phyloP scores from a whole-genome alignment of 2,329 filamentous ascomycete species.

The Coleophoma crateriformis region DNA sequence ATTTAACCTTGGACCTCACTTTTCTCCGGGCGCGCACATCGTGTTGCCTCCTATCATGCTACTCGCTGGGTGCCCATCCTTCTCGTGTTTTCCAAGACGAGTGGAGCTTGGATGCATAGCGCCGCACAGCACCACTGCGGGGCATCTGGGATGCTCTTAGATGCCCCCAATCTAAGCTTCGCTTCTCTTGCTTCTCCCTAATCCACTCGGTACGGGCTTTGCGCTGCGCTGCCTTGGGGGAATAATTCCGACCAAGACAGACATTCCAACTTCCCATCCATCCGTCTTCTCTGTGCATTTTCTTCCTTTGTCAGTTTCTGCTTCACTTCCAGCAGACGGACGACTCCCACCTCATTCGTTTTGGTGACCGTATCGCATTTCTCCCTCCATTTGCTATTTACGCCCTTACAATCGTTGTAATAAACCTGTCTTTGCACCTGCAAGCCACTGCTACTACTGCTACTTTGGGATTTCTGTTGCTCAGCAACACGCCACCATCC shows the following conservation, averaged over 20 bases:
- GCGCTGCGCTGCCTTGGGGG: too few relatives aligned
- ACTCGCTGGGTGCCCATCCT: background rate
- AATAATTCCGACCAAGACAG: too few relatives aligned
- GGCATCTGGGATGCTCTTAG: too few relatives aligned
- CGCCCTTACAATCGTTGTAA: conserved; percentile 5
- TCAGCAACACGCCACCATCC: conserved; percentile 7
- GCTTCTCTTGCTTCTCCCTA: too few relatives aligned
- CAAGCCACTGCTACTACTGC: conserved; percentile 1
- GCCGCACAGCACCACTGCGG: too few relatives aligned
- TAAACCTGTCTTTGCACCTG: conserved; percentile 5
- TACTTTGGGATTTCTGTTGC: conserved; percentile 16
- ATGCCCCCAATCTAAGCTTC: too few relatives aligned
- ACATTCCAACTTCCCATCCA: too few relatives aligned
- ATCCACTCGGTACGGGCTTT: too few relatives aligned
- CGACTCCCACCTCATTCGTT: conserved; percentile 50
- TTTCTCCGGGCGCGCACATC: background rate
- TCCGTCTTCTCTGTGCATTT: too few relatives aligned
- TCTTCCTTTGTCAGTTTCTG: too few relatives aligned
- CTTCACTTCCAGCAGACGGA: too few relatives aligned
- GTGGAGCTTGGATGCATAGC: too few relatives aligned
- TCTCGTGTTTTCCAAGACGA: background rate
- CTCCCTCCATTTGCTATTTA: conserved; percentile 12
- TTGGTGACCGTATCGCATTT: conserved; percentile 36
- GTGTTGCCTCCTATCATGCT: conserved; percentile 9
- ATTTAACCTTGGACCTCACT: background rate